Conservation (phyloP, 768 basidiomycete species). For the Lentinula sp. region DNA sequence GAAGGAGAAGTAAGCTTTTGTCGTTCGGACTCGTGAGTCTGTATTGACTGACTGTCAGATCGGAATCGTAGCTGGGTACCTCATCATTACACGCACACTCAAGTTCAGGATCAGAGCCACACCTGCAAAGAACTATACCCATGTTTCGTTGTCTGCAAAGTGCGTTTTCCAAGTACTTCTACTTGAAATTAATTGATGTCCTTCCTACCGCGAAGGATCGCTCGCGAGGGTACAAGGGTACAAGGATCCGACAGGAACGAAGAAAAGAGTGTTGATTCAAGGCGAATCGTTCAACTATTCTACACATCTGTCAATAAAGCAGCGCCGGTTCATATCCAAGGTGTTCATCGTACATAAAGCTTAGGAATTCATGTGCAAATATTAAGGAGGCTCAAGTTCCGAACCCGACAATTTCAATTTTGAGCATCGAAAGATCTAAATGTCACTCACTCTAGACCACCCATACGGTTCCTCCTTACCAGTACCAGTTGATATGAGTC, state of each 20-base stretch:
- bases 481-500: too few relatives aligned
- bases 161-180: conserved; percentile 16
- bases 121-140: conserved; percentile 27
- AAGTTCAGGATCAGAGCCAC: conserved; percentile 33
- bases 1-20: neutral
- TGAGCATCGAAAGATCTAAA: too few relatives aligned
- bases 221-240: conserved; percentile 16
- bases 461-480: too few relatives aligned
- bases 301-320: conserved; percentile 23
- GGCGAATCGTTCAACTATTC: conserved; percentile 28
- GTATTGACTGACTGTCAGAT: conserved; percentile 15
- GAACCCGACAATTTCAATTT: too few relatives aligned
- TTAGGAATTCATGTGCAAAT: too few relatives aligned
- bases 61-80: conserved; percentile 31
- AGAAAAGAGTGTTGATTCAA: conserved; percentile 8
- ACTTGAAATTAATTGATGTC: neutral
- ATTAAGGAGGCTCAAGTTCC: too few relatives aligned
- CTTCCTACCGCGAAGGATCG: conserved; percentile 16
- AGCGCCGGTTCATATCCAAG: conserved; percentile 25
- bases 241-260: neutral
- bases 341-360: neutral
- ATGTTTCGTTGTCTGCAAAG: conserved; percentile 34
- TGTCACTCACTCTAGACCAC: too few relatives aligned
- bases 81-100: conserved; percentile 31
- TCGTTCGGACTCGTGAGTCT: neutral